Conservation (phyloP, 148 eudicot genomes). For the Diospyros kaki region DNA sequence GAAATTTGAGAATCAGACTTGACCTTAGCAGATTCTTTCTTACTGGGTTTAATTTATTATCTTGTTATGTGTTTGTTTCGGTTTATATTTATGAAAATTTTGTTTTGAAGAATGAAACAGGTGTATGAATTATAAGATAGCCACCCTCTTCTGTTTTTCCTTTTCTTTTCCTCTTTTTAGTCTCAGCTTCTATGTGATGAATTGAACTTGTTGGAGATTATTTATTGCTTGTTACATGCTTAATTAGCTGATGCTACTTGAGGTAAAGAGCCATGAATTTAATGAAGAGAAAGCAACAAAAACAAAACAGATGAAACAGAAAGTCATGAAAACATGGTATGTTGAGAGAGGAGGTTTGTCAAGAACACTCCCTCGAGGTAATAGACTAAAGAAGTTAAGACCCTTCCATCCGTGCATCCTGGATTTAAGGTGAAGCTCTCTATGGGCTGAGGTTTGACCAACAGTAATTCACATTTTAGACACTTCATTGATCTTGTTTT, state of each 20-base stretch:
- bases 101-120: not conserved
- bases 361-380: not conserved
- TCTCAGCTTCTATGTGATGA: too few relatives aligned
- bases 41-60: not conserved
- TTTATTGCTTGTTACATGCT: not conserved
- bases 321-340: not conserved
- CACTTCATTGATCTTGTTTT: too few relatives aligned
- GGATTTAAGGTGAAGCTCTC: not conserved
- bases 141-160: too few relatives aligned
- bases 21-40: not conserved
- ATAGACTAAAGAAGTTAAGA: not conserved
- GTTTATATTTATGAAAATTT: not conserved
- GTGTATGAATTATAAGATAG: not conserved
- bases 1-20: not conserved
- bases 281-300: not conserved
- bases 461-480: too few relatives aligned
- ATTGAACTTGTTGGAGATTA: not conserved
- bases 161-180: too few relatives aligned
- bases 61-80: not conserved
- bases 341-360: conserved; percentile 2
- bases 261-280: not conserved
- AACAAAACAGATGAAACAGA: too few relatives aligned
- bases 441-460: not conserved
- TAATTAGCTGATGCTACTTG: not conserved
- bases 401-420: too few relatives aligned